These are phyloP conservation scores for Thermochaetoides thermophila DNA, from an alignment of 495 filamentous ascomycete genomes.

Conservation along the genomic window DNA sequence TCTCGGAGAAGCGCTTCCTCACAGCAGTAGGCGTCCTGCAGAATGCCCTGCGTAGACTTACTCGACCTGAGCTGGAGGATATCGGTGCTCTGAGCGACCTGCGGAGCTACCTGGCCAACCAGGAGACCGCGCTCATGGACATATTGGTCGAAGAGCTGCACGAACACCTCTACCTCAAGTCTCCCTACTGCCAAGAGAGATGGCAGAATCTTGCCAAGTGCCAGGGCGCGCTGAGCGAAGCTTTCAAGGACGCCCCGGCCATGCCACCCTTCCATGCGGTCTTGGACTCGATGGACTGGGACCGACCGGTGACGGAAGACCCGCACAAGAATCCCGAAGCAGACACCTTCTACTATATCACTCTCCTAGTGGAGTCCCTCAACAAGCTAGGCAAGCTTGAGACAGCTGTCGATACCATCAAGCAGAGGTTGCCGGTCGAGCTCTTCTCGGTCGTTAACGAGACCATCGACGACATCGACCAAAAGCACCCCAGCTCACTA, in stretches of 20 bases:
- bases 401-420: constrained; percentile 72
- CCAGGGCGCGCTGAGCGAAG: constrained; percentile 27
- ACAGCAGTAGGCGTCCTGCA: constrained; percentile 85
- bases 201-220: constrained; percentile 63
- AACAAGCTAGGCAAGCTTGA: constrained; percentile 79
- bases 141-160: constrained; percentile 93
- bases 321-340: constrained; percentile 81
- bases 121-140: constrained; percentile 81
- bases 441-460: constrained; percentile 88
- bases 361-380: constrained; percentile 72
- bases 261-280: constrained; percentile 56
- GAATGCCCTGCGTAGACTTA: constrained; percentile 65
- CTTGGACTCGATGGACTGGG: constrained; percentile 60
- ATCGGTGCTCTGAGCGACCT: constrained; percentile 83
- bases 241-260: constrained; percentile 29
- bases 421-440: constrained; percentile 86
- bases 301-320: constrained; percentile 62
- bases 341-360: constrained; percentile 86
- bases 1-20: constrained; percentile 92
- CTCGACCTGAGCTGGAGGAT: constrained; percentile 76
- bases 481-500: constrained; percentile 65
- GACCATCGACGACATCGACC: constrained; percentile 83
- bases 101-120: constrained; percentile 76
- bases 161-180: constrained; percentile 93
- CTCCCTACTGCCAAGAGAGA: constrained; percentile 84